These are phyloP conservation scores for Fusarium phyllophilum DNA, from an alignment of 2,329 filamentous ascomycete species.

Conservation along the genomic window DNA sequence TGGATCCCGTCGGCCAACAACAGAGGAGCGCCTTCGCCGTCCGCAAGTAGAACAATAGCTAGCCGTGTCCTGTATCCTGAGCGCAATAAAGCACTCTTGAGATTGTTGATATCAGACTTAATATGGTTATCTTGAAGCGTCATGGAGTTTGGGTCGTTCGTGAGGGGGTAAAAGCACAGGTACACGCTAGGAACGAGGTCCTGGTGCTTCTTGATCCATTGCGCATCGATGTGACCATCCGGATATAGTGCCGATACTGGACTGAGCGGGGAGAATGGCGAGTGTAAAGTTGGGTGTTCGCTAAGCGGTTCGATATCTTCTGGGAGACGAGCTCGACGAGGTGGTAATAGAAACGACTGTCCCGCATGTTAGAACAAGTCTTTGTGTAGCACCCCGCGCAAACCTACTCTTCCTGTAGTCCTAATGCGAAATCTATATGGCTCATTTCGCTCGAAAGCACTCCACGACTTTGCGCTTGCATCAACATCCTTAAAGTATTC, in stretches of 20 bases:
- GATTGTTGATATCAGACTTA: slow-evolving; percentile 84
- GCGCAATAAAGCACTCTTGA: slow-evolving; percentile 73
- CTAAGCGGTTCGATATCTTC: slow-evolving; percentile 60
- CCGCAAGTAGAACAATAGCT: slow-evolving; percentile 68
- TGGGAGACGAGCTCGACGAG: slow-evolving; percentile 65
- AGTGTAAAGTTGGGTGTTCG: slow-evolving; percentile 75
- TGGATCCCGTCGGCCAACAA: slow-evolving; percentile 71
- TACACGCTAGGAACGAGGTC: slow-evolving; percentile 82
- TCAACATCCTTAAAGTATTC: slow-evolving; percentile 74
- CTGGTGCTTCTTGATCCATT: slow-evolving; percentile 92
- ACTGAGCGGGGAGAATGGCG: slow-evolving; percentile 89
- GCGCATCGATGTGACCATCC: slow-evolving; percentile 83
- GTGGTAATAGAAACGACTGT: slow-evolving; percentile 66
- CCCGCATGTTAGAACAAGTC: slow-evolving; percentile 41
- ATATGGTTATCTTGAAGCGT: slow-evolving; percentile 87
- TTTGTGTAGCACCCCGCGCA: slow-evolving; percentile 23
- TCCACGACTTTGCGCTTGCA: slow-evolving; percentile 74
- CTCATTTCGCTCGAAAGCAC: slow-evolving; percentile 62
- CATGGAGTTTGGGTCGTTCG: slow-evolving; percentile 76
- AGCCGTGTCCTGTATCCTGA: slow-evolving; percentile 83
- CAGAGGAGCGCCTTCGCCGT: slow-evolving; percentile 42
- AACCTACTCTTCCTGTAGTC: slow-evolving; percentile 81
- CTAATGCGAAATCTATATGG: slow-evolving; percentile 74
- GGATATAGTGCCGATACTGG: slow-evolving; percentile 86
- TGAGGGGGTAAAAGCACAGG: slow-evolving; percentile 82